Base-by-base conservation (phyloP, 2,329 filamentous ascomycete genomes). In the Arthroderma sp. region DNA sequence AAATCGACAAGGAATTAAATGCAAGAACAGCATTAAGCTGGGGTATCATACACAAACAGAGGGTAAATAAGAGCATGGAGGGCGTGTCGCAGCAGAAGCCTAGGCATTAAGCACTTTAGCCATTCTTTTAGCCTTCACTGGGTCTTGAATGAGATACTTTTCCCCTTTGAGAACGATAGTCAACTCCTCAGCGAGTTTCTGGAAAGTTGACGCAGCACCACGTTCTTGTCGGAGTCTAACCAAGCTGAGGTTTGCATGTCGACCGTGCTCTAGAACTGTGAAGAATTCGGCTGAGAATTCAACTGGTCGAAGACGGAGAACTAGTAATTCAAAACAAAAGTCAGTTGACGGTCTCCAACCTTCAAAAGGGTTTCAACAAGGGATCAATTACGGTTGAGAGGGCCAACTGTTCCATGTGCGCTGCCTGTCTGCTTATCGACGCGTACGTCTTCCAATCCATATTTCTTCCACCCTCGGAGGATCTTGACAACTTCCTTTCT, bases 181-280 rank as follows among this genome's bases (percentile, higher is more conserved):
- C 54, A 95, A 71, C 3, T 83, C 82, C 47, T 87, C 82, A 28
- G 93, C 76, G 6, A 94, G 83, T 57, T 78, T 80, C 59, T 85
- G 76, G 66, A 96, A 94, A 53, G 83, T 91, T 55, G 83, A 91
- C 33, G 85, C 87, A 1, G 89, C 88, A n/a, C 89, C 91, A 47
- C 81, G 81, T 58, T 91, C 86, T 58, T 95, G 88, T 1, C 84
- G 89, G 61, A 95, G 85, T 32, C 85, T 81, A 29, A 85, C 78
- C 51, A 95, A 79, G 60, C 82, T 84, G 44, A 95, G 73, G 39
- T 81, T 81, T 38, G 78, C 80, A 51, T 78, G 80, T 55, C 77
- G 81, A 40, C 85, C 85, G 57, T 91, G 83, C 65, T 94, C 85
- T 49, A 94, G 82, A 33, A 94, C 82, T 1, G 83, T 86, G 67